phyloP scores from a whole-genome alignment of 2,329 filamentous ascomycete genomes.

The Achaetomium macrosporum region DNA sequence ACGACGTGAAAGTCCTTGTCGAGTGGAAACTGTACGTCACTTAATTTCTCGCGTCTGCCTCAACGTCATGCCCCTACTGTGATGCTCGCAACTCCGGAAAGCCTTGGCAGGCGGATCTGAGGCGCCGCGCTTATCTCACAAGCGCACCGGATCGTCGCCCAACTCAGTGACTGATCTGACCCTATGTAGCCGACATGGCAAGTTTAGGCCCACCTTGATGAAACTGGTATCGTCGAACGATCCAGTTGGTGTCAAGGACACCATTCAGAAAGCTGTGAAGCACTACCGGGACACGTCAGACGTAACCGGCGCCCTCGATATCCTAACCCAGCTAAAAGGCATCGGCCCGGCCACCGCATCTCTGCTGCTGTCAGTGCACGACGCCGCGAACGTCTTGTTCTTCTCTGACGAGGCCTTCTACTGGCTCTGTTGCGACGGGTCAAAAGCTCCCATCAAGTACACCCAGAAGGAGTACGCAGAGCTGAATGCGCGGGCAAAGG shows the following conservation, averaged over 20 bases:
- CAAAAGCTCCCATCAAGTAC: conserved; percentile 58
- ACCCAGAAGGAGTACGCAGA: conserved; percentile 59
- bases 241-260: conserved; percentile 44
- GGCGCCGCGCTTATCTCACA: conserved; percentile 5
- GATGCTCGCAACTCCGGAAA: not conserved
- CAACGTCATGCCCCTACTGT: not conserved
- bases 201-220: conserved; percentile 56
- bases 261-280: conserved; percentile 47
- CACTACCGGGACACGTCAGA: conserved; percentile 37
- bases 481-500: conserved; percentile 41
- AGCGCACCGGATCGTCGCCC: conserved; percentile 7
- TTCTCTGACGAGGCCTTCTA: conserved; percentile 76
- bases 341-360: conserved; percentile 77
- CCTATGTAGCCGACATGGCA: conserved; percentile 49
- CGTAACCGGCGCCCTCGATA: conserved; percentile 41
- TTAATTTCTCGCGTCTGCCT: not conserved
- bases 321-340: conserved; percentile 59
- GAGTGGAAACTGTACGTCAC: conserved; percentile 64
- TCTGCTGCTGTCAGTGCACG: conserved; percentile 61
- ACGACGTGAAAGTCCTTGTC: conserved; percentile 55
- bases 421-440: conserved; percentile 58
- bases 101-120: conserved; percentile 5
- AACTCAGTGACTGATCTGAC: conserved; percentile 43
- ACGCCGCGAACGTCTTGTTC: conserved; percentile 57
- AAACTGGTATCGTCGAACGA: conserved; percentile 59